These are phyloP conservation scores for Cinchona pubescens DNA, from an alignment of 257 asterid genomes.

Conservation along the genomic window DNA sequence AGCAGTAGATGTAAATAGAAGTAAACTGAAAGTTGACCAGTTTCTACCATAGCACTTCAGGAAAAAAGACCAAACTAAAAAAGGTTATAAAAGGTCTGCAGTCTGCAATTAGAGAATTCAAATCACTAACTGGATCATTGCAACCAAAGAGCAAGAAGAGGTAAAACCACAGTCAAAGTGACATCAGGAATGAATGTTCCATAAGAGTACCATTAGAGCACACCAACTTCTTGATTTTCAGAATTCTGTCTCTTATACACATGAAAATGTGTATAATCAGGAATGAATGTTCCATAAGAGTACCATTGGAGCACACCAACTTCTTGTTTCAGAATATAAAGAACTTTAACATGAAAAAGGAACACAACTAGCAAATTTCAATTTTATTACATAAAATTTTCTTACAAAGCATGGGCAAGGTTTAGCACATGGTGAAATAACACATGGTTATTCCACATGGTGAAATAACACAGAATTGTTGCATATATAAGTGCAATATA, in stretches of 20 bases:
- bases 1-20: neutral
- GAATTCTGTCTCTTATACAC: too few relatives aligned
- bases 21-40: neutral
- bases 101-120: neutral
- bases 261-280: too few relatives aligned
- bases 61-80: neutral
- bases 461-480: neutral
- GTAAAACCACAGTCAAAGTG: neutral
- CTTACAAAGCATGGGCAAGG: neutral
- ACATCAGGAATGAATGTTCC: neutral
- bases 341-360: neutral
- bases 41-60: neutral
- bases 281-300: neutral
- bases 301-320: neutral
- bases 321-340: neutral
- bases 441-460: neutral
- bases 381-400: neutral
- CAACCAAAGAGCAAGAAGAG: neutral
- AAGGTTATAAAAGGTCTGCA: neutral
- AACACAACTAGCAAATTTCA: neutral
- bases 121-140: neutral
- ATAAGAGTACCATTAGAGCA: neutral
- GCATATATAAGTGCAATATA: neutral
- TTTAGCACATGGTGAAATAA: neutral
- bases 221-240: too few relatives aligned